A percentile compares a stretch with the other conserved stretches of the same genome.
phyloP scores from a whole-genome alignment of 2,329 filamentous ascomycete genomes.

The Byssothecium circinans region DNA sequence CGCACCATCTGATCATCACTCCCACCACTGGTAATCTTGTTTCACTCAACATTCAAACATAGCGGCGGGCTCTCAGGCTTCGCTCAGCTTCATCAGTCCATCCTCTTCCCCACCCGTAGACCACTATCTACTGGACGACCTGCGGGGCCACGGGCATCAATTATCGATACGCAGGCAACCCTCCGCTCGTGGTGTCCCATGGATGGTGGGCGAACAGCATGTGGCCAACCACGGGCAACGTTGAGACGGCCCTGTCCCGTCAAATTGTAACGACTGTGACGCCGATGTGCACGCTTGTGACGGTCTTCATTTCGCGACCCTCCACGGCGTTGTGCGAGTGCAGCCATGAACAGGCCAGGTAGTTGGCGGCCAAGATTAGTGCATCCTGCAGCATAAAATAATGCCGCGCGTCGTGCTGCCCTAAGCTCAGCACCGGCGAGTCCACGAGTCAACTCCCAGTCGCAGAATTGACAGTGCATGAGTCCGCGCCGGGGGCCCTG shows the following conservation, averaged over 20 bases:
- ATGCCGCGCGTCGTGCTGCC: conserved; percentile 43
- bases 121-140: too few relatives aligned
- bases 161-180: conserved; percentile 24
- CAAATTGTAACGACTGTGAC: conserved; percentile 17
- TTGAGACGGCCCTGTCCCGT: conserved; percentile 16
- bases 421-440: conserved; percentile 28
- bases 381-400: conserved; percentile 40
- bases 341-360: conserved; percentile 32
- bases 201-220: conserved; percentile 9
- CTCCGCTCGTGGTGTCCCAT: conserved; percentile 7
- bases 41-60: conserved; percentile 8
- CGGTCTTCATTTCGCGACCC: conserved; percentile 40
- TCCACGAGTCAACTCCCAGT: conserved; percentile 40
- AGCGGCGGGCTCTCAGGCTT: conserved; percentile 4
- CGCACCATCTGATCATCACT: too few relatives aligned
- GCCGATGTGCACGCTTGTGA: conserved; percentile 30
- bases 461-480: conserved; percentile 38
- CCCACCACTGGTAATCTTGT: not conserved
- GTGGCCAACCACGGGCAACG: conserved; percentile 17
- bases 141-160: conserved; percentile 1
- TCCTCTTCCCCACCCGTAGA: conserved; percentile 20
- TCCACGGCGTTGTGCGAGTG: conserved; percentile 13
- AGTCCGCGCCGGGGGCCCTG: conserved; percentile 35
- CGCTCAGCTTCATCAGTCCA: conserved; percentile 6
- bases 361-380: conserved; percentile 39